Conservation (phyloP, 768 basidiomycete genomes). For the Pisolithus tinctorius region DNA sequence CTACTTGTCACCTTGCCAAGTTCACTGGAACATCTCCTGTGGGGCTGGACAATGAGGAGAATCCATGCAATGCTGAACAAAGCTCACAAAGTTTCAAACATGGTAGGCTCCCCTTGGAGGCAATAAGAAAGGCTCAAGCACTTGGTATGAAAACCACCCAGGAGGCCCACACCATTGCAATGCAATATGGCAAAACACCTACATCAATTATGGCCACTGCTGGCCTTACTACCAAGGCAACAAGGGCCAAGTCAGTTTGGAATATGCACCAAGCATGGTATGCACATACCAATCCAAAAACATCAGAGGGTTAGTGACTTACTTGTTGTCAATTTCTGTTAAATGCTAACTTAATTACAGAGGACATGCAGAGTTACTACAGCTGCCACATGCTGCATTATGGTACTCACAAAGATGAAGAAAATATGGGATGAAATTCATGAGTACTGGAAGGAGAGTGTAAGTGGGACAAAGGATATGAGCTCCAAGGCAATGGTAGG, state of each 20-base stretch:
- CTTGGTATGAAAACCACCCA: not conserved
- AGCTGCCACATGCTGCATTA: not conserved
- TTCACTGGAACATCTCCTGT: no score
- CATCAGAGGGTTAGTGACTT: not conserved
- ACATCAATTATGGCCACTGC: not conserved
- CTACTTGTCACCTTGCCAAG: no score
- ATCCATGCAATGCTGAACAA: no score
- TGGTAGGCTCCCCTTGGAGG: no score
- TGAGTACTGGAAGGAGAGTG: no score
- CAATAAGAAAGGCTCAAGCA: not conserved
- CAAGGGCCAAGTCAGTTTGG: not conserved
- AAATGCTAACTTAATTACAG: not conserved
- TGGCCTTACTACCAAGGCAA: constrained; percentile 1
- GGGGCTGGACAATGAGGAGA: no score
- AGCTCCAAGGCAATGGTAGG: no score
- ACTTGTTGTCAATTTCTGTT: not conserved
- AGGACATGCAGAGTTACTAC: not conserved
- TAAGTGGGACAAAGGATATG: no score
- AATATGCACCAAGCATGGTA: constrained; percentile 6
- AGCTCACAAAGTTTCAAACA: no score
- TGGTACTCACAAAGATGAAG: not conserved
- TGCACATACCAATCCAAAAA: not conserved
- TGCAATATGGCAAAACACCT: not conserved
- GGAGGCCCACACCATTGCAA: not conserved
- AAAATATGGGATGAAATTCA: not conserved